These are phyloP conservation scores for Suhomyces taliae DNA, from an alignment of 1,139 yeast species.

Conservation along the genomic window DNA sequence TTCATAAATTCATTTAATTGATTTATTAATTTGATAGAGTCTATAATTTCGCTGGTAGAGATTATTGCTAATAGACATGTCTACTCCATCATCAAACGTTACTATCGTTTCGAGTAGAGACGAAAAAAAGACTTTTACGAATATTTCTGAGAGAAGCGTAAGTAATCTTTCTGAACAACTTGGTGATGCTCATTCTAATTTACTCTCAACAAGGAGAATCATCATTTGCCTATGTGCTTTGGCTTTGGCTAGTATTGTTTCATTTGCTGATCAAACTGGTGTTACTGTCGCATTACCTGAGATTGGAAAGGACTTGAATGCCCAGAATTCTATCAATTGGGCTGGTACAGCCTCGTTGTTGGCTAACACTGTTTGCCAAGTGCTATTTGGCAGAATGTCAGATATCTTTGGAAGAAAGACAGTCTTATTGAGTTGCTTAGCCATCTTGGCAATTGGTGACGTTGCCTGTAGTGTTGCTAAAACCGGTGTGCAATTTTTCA, in stretches of 20 bases:
- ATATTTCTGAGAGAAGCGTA: conserved; percentile 3
- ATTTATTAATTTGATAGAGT: background rate
- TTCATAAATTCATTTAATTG: no score
- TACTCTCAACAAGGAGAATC: conserved; percentile 32
- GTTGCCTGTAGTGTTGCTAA: conserved; percentile 43
- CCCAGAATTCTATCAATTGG: conserved; percentile 45
- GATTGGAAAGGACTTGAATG: conserved; percentile 37
- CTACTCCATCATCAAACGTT: background rate
- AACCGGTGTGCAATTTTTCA: conserved; percentile 37
- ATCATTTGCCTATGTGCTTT: conserved; percentile 28
- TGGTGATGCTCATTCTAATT: conserved; percentile 40
- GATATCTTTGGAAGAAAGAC: conserved; percentile 49
- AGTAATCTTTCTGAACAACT: conserved; percentile 28
- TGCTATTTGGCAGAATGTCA: conserved; percentile 40
- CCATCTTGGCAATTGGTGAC: conserved; percentile 40
- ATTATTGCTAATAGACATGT: background rate
- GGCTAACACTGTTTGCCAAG: conserved; percentile 48
- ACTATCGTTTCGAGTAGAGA: background rate
- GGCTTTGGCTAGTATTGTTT: conserved; percentile 28
- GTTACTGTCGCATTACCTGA: conserved; percentile 44
- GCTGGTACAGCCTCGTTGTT: conserved; percentile 47
- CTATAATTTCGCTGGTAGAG: background rate
- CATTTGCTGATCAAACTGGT: conserved; percentile 43
- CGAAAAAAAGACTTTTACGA: conserved; percentile 1
- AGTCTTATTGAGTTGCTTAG: conserved; percentile 35